phyloP scores from a whole-genome alignment of 176 grass and related monocot genomes.

The Poa annua region DNA sequence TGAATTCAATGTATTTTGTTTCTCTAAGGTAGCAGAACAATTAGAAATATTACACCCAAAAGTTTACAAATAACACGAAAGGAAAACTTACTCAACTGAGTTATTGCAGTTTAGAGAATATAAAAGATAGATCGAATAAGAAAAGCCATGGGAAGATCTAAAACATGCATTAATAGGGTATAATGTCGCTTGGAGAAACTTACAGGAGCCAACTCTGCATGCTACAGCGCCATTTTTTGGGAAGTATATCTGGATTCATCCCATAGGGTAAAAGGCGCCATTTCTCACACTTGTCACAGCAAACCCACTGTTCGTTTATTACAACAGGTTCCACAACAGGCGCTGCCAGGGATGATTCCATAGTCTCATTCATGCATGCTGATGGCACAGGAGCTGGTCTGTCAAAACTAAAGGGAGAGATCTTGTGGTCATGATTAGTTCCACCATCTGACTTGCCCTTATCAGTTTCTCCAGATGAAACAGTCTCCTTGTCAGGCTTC shows the following conservation, averaged over 20 bases:
- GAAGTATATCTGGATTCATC: conserved; percentile 61
- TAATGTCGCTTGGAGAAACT: conserved; percentile 45
- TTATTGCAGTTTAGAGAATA: conserved; percentile 32
- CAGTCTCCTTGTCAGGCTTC: conserved; percentile 46
- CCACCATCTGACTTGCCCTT: conserved; percentile 44
- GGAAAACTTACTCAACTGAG: background rate
- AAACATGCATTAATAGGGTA: conserved; percentile 25
- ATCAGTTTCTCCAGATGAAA: conserved; percentile 41
- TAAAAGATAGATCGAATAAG: background rate
- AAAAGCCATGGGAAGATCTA: conserved; percentile 23
- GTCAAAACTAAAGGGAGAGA: conserved; percentile 30
- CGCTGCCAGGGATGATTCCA: conserved; percentile 24
- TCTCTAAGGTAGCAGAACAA: background rate
- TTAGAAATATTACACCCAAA: conserved; percentile 29
- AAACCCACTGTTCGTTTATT: conserved; percentile 76
- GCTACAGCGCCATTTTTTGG: conserved; percentile 65
- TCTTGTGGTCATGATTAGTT: conserved; percentile 34
- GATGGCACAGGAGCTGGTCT: conserved; percentile 46
- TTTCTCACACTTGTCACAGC: conserved; percentile 72
- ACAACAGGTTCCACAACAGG: conserved; percentile 44
- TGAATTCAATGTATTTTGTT: background rate
- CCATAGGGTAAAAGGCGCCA: conserved; percentile 83
- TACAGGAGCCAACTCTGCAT: conserved; percentile 74
- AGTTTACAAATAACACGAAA: conserved; percentile 12
- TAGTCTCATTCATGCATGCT: conserved; percentile 26